Evolutionary conservation across 805 yeast genomes (phyloP), one percentile per base, ranked within the genome.

Genomic region (Candida coquimbonensis): DNA sequence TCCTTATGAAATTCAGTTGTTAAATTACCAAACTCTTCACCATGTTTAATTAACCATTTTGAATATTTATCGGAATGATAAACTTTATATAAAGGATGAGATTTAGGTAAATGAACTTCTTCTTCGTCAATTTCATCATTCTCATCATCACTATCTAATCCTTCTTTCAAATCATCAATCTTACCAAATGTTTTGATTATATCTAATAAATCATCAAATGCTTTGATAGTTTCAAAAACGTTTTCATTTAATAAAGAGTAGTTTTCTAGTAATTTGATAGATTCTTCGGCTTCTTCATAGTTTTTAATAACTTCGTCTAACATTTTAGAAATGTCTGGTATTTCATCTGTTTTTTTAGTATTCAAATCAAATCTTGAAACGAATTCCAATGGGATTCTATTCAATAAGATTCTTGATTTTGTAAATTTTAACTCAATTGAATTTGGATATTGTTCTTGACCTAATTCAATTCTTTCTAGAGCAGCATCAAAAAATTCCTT

Each of bases 401-500:
- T 78, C 26, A 83, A 63, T 16, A 77, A 55, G 9, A 84, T 72
- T 53, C 77, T 74, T 34, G 83, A 68, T 47, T 74, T 73, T 6
- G 83, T 75, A 46, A 83, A 72, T 24, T 66, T 59, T 48, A 83
- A 62, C 13, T 74, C 68, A 9, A 66, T 53, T 8, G 78, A 70
- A 1, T 74, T 68, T 0, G 79, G 73, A 50, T 66, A 72, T 40
- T 66, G 60, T 11, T 69, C 75, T 38, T 78, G 63, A 0, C 96
- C 96, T 13, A 68, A 54, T 7, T 73, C 74, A 26, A 78, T 68
- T 52, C 95, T 74, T 49, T 87, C 96, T 21, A 83, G 49, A 6
- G 95, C 84, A 36, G 84, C 87, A 12, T 75, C 76, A 44, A 87
- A 80, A 60, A 71, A 86, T 40, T 78, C 84, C 11, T 64, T 61